Evolutionary conservation across 345 rosid species (phyloP), one percentile per base, ranked within the genome.

Genomic region (Garcia nutans): DNA sequence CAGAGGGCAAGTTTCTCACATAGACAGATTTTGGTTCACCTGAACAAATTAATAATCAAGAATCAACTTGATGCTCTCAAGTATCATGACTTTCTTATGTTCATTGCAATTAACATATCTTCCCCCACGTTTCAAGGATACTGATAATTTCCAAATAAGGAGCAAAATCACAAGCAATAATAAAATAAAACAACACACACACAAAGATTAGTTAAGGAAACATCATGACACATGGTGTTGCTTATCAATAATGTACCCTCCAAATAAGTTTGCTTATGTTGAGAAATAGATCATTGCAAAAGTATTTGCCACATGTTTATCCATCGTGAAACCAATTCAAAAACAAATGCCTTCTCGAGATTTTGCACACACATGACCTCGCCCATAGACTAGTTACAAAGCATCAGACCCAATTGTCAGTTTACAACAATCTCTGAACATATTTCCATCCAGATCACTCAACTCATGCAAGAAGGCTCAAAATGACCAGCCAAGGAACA

Each of bases 1-100:
- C 74, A 24, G 97, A 89, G 11, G 99, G 96, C 89, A 96, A 86
- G 86, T 96, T 96, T 81, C 98, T 87, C 76, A 96, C 99, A 55
- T 95, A 95, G 56, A 96, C 97, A 41, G 99, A 96, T 86, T 91
- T 96, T 72, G 80, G 83, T 77, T 89, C 96, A 83, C 93, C 98
- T 93, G 90, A 56, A 86, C 77, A 71, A 64, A 77, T 8, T 56
- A 66, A 72, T 42, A 61, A 78, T 68, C 71, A 76, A 79, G 58
- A 74, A 86, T 76, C 76, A 84, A 71, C 24, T 45, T 4, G 1
- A 55, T 3, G n/a, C 22, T 52, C 44, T 42, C 33, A 45, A 8
- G 6, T 45, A 33, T 0, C 0, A 11, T 79, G 55, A 77, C 50
- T 42, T 62, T 47, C 26, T 24, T 22, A 69, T 16, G 54, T 47